phyloP scores from a whole-genome alignment of 192 early-diverging fungal species.

The Linnemannia exigua region DNA sequence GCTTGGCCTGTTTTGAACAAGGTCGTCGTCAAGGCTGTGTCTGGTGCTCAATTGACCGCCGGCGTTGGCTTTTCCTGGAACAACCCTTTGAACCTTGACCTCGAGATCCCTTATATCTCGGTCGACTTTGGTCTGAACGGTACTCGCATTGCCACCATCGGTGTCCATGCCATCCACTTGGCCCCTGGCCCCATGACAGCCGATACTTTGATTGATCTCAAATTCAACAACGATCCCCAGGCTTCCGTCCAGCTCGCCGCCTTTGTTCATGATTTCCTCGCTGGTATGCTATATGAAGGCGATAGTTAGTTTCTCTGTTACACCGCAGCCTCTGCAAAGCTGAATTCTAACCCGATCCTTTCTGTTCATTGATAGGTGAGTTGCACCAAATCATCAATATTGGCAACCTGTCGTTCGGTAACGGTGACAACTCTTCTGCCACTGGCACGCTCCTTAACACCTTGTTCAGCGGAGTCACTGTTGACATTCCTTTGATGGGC shows the following conservation, averaged over 20 bases:
- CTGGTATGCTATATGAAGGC: background rate
- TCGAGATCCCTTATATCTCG: conserved; percentile 24
- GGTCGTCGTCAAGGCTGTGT: conserved; percentile 25
- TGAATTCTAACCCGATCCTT: background rate
- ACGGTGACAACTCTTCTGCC: background rate
- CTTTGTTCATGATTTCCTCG: conserved; percentile 26
- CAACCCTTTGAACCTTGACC: conserved; percentile 28
- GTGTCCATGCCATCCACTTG: conserved; percentile 13
- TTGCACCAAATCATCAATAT: conserved; percentile 36
- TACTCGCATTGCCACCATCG: conserved; percentile 17
- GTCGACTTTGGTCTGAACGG: conserved; percentile 27
- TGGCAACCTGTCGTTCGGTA: conserved; percentile 31
- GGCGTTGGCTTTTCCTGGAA: conserved; percentile 29
- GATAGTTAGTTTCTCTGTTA: background rate
- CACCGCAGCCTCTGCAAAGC: no score
- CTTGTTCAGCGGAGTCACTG: conserved; percentile 15
- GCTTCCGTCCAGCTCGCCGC: conserved; percentile 16
- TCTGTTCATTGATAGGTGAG: background rate
- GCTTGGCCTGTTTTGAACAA: conserved; percentile 23
- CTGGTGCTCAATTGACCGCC: conserved; percentile 21
- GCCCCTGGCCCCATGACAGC: conserved; percentile 18
- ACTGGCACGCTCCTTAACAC: conserved; percentile 24
- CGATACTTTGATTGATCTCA: conserved; percentile 17
- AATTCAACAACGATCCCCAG: conserved; percentile 27
- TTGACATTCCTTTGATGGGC: conserved; percentile 18